Evolutionary conservation across 2,329 filamentous ascomycete genomes (phyloP).

Genomic region (Diaporthe citriasiana): DNA sequence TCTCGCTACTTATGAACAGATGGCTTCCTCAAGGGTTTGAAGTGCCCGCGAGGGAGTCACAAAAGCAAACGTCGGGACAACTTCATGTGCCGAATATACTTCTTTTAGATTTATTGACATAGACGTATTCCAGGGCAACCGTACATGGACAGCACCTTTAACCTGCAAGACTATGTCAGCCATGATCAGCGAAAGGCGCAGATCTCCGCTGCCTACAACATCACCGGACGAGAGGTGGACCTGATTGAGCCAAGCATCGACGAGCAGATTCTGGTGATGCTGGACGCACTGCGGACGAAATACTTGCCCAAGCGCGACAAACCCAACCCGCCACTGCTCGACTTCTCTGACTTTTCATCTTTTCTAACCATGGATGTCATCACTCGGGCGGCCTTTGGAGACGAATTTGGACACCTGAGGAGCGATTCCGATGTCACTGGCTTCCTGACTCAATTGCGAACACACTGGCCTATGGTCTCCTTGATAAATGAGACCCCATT

Average conservation of each 20-base stretch:
- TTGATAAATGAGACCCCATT: conserved; percentile 57
- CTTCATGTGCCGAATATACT: background rate
- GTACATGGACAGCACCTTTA: conserved; percentile 33
- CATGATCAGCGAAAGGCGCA: conserved; percentile 51
- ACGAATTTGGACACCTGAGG: conserved; percentile 59
- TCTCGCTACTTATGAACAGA: background rate
- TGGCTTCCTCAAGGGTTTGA: background rate
- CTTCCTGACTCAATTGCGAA: conserved; percentile 51
- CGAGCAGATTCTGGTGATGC: conserved; percentile 30
- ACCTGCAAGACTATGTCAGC: conserved; percentile 42
- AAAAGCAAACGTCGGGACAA: too few species aligned
- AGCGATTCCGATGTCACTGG: conserved; percentile 59
- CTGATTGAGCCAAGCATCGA: conserved; percentile 45
- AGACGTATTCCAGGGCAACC: conserved; percentile 6
- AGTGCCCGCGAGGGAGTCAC: background rate
- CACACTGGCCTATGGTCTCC: conserved; percentile 52
- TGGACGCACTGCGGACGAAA: conserved; percentile 13
- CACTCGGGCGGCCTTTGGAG: conserved; percentile 61
- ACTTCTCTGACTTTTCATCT: conserved; percentile 60
- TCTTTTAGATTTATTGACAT: background rate
- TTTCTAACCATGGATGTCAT: conserved; percentile 67
- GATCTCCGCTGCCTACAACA: conserved; percentile 44
- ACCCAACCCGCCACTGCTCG: conserved; percentile 50
- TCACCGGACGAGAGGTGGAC: conserved; percentile 48
- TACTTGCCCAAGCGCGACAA: conserved; percentile 11